Conservation (phyloP, 176 grass and related monocot genomes). For the Carex myosuroides region DNA sequence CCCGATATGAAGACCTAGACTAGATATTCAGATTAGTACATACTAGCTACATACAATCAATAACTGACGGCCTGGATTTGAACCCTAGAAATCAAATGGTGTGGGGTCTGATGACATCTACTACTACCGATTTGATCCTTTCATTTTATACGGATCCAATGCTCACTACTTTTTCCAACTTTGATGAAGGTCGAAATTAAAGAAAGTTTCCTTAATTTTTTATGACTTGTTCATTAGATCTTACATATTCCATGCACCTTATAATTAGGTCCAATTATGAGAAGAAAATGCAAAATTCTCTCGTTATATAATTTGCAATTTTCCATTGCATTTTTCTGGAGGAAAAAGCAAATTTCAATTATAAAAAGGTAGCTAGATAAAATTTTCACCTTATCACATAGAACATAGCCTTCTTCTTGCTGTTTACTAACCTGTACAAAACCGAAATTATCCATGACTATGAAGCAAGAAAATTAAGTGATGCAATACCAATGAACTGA, state of each 20-base stretch:
- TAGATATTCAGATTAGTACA: background rate
- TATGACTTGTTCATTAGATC: background rate
- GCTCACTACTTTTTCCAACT: background rate
- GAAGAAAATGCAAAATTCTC: background rate
- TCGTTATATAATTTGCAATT: background rate
- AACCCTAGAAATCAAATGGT: background rate
- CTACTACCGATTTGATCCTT: background rate
- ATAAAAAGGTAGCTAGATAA: background rate
- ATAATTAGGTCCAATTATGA: too few species aligned
- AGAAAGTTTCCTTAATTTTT: background rate
- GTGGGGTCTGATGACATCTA: background rate
- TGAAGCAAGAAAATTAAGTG: background rate
- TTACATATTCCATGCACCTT: background rate
- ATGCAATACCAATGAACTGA: background rate
- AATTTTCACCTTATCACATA: constrained; percentile 60
- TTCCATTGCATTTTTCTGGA: background rate
- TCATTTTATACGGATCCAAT: background rate
- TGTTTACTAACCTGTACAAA: constrained; percentile 53
- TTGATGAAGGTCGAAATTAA: background rate
- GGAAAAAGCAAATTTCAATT: background rate
- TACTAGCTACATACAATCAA: background rate
- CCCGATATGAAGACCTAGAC: background rate
- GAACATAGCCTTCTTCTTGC: constrained; percentile 57
- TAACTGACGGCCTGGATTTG: background rate
- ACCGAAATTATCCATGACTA: background rate